Evolutionary conservation across 768 basidiomycete species (phyloP).

Genomic region (Tulasnella sp.): DNA sequence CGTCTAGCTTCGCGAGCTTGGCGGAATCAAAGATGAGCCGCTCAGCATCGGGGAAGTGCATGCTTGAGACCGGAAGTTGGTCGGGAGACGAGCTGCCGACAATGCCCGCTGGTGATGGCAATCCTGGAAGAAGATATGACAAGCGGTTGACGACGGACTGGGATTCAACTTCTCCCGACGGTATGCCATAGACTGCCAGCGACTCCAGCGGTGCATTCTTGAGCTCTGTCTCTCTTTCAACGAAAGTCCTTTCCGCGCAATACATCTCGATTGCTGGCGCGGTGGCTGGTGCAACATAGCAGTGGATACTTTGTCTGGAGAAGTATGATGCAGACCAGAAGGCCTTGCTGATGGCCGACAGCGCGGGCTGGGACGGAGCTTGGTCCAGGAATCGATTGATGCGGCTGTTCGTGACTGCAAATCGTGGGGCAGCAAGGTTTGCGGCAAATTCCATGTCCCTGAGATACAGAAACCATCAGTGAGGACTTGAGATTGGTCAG

Average conservation of each 20-base stretch:
- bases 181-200: conserved; percentile 78
- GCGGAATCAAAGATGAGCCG: conserved; percentile 94
- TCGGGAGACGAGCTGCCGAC: conserved; percentile 58
- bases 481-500: neutral
- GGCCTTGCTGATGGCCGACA: conserved; percentile 56
- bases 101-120: conserved; percentile 61
- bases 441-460: conserved; percentile 58
- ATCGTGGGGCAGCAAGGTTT: conserved; percentile 36
- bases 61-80: conserved; percentile 74
- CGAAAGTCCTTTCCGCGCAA: conserved; percentile 72
- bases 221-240: conserved; percentile 57
- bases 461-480: conserved; percentile 36
- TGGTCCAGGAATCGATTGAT: conserved; percentile 37
- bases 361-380: conserved; percentile 48
- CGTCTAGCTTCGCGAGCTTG: conserved; percentile 87
- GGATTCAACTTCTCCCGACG: conserved; percentile 60
- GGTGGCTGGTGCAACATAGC: conserved; percentile 79
- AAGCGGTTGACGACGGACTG: conserved; percentile 48
- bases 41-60: conserved; percentile 94
- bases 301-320: conserved; percentile 72
- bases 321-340: conserved; percentile 75
- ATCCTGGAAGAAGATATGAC: conserved; percentile 50
- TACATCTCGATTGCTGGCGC: conserved; percentile 76
- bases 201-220: conserved; percentile 70
- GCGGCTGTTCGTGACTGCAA: conserved; percentile 38